These are phyloP conservation scores for Penicillium tannophilum DNA, from an alignment of 495 filamentous ascomycete genomes.

Conservation along the genomic window DNA sequence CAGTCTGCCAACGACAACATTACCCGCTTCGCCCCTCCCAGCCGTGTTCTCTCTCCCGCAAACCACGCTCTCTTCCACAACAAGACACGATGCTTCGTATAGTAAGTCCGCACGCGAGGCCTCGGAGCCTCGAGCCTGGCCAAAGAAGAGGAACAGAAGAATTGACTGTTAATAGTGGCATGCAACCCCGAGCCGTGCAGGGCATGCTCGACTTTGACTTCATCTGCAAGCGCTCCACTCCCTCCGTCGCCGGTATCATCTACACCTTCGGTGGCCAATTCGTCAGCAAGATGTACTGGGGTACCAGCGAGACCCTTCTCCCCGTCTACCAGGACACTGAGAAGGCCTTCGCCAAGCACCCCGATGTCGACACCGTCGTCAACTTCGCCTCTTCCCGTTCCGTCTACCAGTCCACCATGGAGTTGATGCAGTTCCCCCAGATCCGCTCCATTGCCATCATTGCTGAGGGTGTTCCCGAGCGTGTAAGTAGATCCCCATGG, in stretches of 20 bases:
- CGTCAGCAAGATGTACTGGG: constrained; percentile 99
- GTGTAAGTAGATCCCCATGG: constrained; percentile 59
- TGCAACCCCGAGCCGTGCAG: constrained; percentile 97
- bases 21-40: constrained; percentile 90
- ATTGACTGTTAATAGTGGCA: constrained; percentile 60
- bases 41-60: constrained; percentile 84
- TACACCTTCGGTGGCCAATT: constrained; percentile 99
- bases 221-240: constrained; percentile 97
- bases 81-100: constrained; percentile 99
- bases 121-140: background rate
- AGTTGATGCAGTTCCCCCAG: constrained; percentile 96
- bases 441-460: constrained; percentile 98
- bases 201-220: constrained; percentile 99
- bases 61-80: constrained; percentile 92
- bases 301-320: constrained; percentile 97
- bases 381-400: constrained; percentile 99
- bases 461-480: constrained; percentile 97
- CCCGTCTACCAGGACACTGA: constrained; percentile 95
- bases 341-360: constrained; percentile 97
- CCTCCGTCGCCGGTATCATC: constrained; percentile 98
- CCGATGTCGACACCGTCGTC: constrained; percentile 94
- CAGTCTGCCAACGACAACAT: constrained; percentile 95
- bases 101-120: constrained; percentile 55
- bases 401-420: constrained; percentile 97
- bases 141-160: background rate